Base-by-base conservation (phyloP, 2,329 filamentous ascomycete genomes). In the Coniella vitis region DNA sequence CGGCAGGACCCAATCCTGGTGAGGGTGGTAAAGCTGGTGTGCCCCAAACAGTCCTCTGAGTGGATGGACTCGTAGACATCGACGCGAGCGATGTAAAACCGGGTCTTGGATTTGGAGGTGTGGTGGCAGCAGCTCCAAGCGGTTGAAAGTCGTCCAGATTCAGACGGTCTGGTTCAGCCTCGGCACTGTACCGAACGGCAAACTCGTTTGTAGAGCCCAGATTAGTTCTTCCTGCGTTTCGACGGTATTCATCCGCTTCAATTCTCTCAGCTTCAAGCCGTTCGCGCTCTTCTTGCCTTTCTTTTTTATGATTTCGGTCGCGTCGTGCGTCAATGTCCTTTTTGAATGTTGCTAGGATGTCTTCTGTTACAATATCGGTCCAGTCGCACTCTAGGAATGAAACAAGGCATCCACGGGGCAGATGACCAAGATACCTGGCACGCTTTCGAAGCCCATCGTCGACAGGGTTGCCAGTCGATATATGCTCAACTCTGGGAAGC, bases 381-480 rank as follows among this genome's bases (percentile, higher is more conserved):
- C 90, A 96, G 64, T 96, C 90, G 61, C 90, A 96, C 67, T 96
- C 90, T 1, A 96, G 67, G 59, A 95, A 95, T 56, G 78, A 89
- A 37, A 96, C 87, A 56, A 95, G 85, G 63, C 90, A 95, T n/a
- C 90, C 90, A 44, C 86, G 83, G 0, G 90, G 90, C 5, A 96
- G 74, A 65, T 96, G 90, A 1, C 81, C 81, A 3, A 96, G 76
- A 56, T 95, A 96, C 63, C 93, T 95, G 48, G 87, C 83, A 29
- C 89, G 80, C 62, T 86, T 90, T 40, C 90, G 81, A 46, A 95
- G 66, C 14, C 84, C 83, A 59, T 95, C 90, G 57, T 96, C 90
- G 4, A 96, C 81, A 4, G 89, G 83, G 61, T 95, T 88, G 1
- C 89, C 90, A 1, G 86, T 89, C 1, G 88, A 93, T 22, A 96